phyloP scores from a whole-genome alignment of 2,329 filamentous ascomycete genomes.

The Ophiostoma sp. region DNA sequence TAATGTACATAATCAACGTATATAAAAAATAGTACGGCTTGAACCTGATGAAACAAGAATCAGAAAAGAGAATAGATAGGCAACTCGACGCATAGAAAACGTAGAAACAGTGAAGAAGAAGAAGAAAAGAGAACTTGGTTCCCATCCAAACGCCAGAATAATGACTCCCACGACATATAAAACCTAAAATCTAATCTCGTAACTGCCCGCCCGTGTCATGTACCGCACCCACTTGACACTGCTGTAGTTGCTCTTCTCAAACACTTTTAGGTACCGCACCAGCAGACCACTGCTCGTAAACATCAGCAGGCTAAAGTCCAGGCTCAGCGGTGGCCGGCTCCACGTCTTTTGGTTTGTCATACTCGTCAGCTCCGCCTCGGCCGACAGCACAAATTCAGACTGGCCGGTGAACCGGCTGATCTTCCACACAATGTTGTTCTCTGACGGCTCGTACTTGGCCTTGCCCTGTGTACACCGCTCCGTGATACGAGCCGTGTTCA shows the following conservation, averaged over 20 bases:
- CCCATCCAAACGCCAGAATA: not conserved
- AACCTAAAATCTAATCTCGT: constrained; percentile 72
- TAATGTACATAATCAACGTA: not conserved
- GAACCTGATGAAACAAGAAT: not conserved
- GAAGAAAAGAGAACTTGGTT: constrained; percentile 7
- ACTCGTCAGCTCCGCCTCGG: constrained; percentile 85
- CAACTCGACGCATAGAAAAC: not conserved
- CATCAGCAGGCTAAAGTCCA: constrained; percentile 94
- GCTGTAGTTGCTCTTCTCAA: constrained; percentile 98
- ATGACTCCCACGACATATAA: not conserved
- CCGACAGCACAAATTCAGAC: constrained; percentile 89
- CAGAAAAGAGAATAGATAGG: not conserved
- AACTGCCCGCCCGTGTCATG: constrained; percentile 96
- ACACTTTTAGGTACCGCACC: constrained; percentile 94
- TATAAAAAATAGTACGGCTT: not conserved
- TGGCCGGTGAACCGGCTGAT: constrained; percentile 98
- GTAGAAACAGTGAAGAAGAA: constrained; percentile 13
- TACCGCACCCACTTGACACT: constrained; percentile 99
- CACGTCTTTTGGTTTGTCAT: constrained; percentile 99
- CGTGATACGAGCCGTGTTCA: constrained; percentile 91
- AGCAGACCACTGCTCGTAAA: constrained; percentile 92
- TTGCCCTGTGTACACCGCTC: constrained; percentile 93
- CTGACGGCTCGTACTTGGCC: constrained; percentile 95
- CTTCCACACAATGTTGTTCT: constrained; percentile 99
- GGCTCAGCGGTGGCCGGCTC: constrained; percentile 84